Percentiles rank a stretch among this genome's conserved stretches.
These are phyloP conservation scores for Phtheirospermum japonicum DNA, from an alignment of 257 asterid species.

Conservation along the genomic window DNA sequence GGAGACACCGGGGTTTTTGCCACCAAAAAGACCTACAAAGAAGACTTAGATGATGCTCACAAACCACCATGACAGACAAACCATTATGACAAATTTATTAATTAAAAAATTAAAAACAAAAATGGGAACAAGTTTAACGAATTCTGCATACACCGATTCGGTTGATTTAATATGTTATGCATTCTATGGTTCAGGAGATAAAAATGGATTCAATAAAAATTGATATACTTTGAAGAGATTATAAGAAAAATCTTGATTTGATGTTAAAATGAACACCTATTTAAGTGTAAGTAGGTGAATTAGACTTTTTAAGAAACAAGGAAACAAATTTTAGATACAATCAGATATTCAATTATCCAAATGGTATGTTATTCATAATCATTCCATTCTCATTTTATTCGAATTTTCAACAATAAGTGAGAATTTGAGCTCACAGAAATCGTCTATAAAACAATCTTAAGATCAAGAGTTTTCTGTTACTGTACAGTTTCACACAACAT, in stretches of 20 bases:
- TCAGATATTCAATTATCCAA: neutral
- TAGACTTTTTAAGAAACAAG: neutral
- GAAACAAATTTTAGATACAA: neutral
- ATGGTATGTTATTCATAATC: constrained; percentile 8
- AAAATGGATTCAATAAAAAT: constrained; percentile 14
- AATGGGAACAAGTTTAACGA: constrained; percentile 11
- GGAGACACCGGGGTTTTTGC: constrained; percentile 34
- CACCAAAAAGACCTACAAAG: constrained; percentile 54
- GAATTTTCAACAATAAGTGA: neutral
- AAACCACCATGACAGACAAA: constrained; percentile 19
- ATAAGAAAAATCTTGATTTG: neutral
- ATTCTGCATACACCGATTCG: constrained; percentile 2
- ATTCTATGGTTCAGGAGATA: neutral
- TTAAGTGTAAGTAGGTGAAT: neutral
- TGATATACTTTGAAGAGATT: neutral
- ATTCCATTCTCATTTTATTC: neutral
- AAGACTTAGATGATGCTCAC: constrained; percentile 25
- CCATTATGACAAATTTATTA: no score
- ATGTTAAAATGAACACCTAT: neutral
- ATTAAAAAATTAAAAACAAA: neutral
- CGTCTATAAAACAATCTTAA: constrained; percentile 6
- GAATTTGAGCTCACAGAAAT: constrained; percentile 10
- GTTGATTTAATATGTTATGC: constrained; percentile 5
- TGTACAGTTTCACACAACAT: no score
- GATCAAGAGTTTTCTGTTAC: constrained; percentile 3